Evolutionary conservation across 345 rosid species (phyloP), one percentile per base, ranked within the genome.

Genomic region (Corymbia maculata): DNA sequence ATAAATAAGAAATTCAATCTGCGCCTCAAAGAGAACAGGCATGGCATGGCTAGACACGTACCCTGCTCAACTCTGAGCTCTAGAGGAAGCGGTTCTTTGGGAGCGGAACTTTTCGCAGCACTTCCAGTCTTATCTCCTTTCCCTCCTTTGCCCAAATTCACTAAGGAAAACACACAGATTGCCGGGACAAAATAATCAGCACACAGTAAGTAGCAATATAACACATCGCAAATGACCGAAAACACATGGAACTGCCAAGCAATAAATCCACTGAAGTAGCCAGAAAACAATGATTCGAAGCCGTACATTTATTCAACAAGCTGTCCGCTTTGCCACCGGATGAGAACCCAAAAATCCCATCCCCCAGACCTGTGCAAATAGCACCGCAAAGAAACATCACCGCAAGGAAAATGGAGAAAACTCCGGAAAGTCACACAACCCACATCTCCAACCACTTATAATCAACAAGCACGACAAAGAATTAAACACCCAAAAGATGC

Each of bases 21-120:
- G 61, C 1, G 1, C 14, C 1, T 3, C 21, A 13, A 3, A 51
- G 17, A 24, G 50, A 28, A 17, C n/a, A 50, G 88, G 51, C 17
- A 10, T 79, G 75, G 59, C 15, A 82, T 52, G 53, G 53, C 42
- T 26, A 84, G 89, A 10, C 85, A 80, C 90, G 86, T 89, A 94
- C 99, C 99, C 86, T 90, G 91, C 89, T 95, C 97, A 84, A 93
- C 85, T 79, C 89, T 94, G 90, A 97, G 94, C 93, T 94, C 97
- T 86, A 91, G 95, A 70, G 94, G 92, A 66, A 52, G 91, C 59
- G 94, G 86, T 79, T 92, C 98, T 92, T 95, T 95, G 30, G 93
- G 59, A 79, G 59, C 88, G 51, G 92, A 47, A 88, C 57, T 88
- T 87, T 94, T 94, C 49, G 86, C 94, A 70, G 88, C 90, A 86